Evolutionary conservation across 192 early-diverging fungal species (phyloP), one percentile per base, ranked within the genome.

Genomic region (Globomyces pollinis-pini): DNA sequence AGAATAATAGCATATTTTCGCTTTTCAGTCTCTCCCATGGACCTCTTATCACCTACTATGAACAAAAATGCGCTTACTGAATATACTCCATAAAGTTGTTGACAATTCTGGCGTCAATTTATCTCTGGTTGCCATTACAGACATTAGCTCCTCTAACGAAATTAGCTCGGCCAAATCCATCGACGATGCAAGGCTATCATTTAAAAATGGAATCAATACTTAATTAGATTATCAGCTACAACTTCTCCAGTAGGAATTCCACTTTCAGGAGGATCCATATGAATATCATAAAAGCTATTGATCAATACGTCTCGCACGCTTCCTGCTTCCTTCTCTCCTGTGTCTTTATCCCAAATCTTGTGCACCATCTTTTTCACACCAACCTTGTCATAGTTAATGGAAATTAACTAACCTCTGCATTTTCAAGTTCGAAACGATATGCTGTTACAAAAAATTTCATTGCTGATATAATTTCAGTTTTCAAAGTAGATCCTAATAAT

Each of bases 361-460:
- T 98, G 95, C 9, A 94, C 79, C 95, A 99, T 99, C 60, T 81
- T 85, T 36, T 85, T 79, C 49, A 97, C 85, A 31, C 95, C 96
- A 23, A 85, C n/a, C n/a, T n/a, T n/a, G n/a, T n/a, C n/a, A n/a
- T n/a, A n/a, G n/a, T n/a, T n/a, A n/a, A n/a, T n/a, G n/a, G n/a
- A n/a, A n/a, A n/a, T n/a, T n/a, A n/a, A n/a, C n/a, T n/a, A n/a
- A n/a, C 87, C 77, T 90, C 57, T 24, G 94, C 87, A 3, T 72
- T 76, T 41, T 91, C 91, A 64, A 99, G 80, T 58, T 88, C 85
- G 64, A 86, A 96, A 32, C 84, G 80, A 66, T 90, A 79, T 2
- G 90, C 86, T 0, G 78, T 72, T 0, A 91, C 90, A 62, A 98
- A 91, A 64, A 97, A 98, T 42, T 90, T 87, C 88, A 99, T 99